Percentiles rank a stretch among this genome's conserved stretches.
Conservation (phyloP, 2,329 filamentous ascomycete genomes). For the Calonectria pteridis region DNA sequence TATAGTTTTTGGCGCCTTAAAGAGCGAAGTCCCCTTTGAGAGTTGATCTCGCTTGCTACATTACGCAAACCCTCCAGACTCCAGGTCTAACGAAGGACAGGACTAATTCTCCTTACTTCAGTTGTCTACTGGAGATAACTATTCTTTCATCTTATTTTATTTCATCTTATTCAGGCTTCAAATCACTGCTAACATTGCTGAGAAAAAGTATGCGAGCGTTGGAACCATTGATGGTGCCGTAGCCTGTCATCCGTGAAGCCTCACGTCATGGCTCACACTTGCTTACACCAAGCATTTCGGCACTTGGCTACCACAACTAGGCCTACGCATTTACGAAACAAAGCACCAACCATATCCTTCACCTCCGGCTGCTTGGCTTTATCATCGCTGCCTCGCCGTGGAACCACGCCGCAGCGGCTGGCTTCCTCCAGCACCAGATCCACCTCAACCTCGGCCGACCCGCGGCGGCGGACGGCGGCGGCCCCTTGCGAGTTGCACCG, state of each 20-base stretch:
- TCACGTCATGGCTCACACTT: neutral
- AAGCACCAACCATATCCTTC: neutral
- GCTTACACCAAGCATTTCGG: neutral
- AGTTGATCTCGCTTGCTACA: neutral
- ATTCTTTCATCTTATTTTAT: neutral
- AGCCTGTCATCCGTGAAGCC: neutral
- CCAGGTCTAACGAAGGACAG: too few relatives aligned
- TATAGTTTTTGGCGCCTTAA: neutral
- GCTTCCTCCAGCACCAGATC: neutral
- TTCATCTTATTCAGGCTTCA: too few relatives aligned
- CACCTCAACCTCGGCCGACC: constrained; percentile 16
- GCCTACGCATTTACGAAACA: neutral
- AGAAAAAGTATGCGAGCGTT: too few relatives aligned
- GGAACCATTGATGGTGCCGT: neutral
- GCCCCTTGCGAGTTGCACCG: neutral
- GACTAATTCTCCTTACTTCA: too few relatives aligned
- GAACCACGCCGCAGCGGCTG: neutral
- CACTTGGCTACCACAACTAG: neutral
- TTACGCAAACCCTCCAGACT: neutral
- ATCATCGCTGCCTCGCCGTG: neutral
- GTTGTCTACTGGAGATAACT: neutral
- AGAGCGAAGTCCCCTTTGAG: too few relatives aligned
- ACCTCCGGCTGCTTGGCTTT: neutral
- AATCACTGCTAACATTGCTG: neutral
- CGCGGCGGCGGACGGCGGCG: neutral